Evolutionary conservation across 2,329 filamentous ascomycete species (phyloP).

Genomic region (Stachybotrys echinatus): DNA sequence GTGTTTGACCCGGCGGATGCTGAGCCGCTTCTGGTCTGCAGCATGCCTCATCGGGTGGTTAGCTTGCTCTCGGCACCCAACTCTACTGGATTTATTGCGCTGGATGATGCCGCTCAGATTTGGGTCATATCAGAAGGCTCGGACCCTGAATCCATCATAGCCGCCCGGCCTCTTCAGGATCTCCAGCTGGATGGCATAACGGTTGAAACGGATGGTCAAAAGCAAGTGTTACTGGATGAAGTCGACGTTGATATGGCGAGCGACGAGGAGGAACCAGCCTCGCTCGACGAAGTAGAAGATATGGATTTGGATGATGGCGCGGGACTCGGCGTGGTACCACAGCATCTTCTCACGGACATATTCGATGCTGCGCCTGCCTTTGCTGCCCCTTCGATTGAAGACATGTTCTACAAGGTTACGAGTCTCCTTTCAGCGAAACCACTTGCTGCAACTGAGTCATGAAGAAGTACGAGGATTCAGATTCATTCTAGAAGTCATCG

Average conservation of each 20-base stretch:
- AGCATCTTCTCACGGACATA: slow-evolving; percentile 63
- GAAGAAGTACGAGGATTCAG: slow-evolving; percentile 7
- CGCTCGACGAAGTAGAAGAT: slow-evolving; percentile 34
- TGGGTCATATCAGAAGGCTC: slow-evolving; percentile 57
- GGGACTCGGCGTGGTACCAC: slow-evolving; percentile 56
- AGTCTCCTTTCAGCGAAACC: slow-evolving; percentile 54
- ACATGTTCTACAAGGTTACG: slow-evolving; percentile 70
- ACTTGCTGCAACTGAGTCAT: slow-evolving; percentile 16
- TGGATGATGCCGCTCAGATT: slow-evolving; percentile 73
- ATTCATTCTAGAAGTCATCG: slow-evolving; percentile 6
- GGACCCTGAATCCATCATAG: slow-evolving; percentile 43
- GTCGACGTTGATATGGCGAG: slow-evolving; percentile 37
- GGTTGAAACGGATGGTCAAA: slow-evolving; percentile 16
- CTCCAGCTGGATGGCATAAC: slow-evolving; percentile 39
- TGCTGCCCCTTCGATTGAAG: slow-evolving; percentile 65
- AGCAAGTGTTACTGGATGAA: slow-evolving; percentile 25
- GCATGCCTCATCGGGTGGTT: slow-evolving; percentile 54
- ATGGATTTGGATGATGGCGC: slow-evolving; percentile 43
- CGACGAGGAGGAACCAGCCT: slow-evolving; percentile 34
- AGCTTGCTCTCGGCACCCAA: slow-evolving; percentile 60
- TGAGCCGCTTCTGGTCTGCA: slow-evolving; percentile 53
- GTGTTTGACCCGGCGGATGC: slow-evolving; percentile 61
- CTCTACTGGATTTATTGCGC: slow-evolving; percentile 65
- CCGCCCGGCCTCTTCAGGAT: slow-evolving; percentile 51
- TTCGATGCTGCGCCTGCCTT: slow-evolving; percentile 67